Evolutionary conservation across 2,329 filamentous ascomycete genomes (phyloP), one percentile per base, ranked within the genome.

Genomic region (Magnaporthiopsis poae): DNA sequence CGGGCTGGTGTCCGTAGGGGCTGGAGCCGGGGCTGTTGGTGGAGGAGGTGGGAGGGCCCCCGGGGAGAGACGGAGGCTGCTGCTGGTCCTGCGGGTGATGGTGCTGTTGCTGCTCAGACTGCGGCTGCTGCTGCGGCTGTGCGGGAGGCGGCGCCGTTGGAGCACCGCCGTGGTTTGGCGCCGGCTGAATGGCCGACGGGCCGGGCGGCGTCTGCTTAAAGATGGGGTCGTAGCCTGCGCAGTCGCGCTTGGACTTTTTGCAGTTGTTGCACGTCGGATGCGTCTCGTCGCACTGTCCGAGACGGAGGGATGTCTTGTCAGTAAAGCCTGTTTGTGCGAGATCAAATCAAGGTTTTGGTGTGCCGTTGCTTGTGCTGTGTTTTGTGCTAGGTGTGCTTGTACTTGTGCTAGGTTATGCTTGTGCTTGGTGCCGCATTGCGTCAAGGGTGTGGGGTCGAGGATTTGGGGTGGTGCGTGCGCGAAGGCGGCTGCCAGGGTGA

Each of bases 221-320:
- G 73, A 94, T 91, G 56, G 91, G 90, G 74, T 95, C 91, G 84
- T 95, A 95, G 66, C 91, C 91, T 63, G 92, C 76, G 74, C 91
- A 95, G 73, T 94, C 90, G 74, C 91, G 90, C 79, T 94, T 95
- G 71, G 90, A 92, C 77, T 95, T 95, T 74, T 89, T 88, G 80
- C 91, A 95, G 75, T 95, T 92, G 79, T 92, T 88, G 82, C 95
- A 99, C 68, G 89, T 88, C 29, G 95, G 95, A 77, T 96, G 92
- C 68, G 87, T 88, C 82, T 99, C 95, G 85, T 98, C 95, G 80
- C 95, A 99, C 95, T 97, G 71, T 68, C 15, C 39, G 39, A 18
- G 15, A 46, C 15, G 13, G 11, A 46, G 39, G 39, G 31, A 31
- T 12, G 39, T 18, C 2, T 46, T 46, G 59, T 29, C 27, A 29